Evolutionary conservation across 139 green algal species (phyloP).

Genomic region (Volvox reticuliferus): DNA sequence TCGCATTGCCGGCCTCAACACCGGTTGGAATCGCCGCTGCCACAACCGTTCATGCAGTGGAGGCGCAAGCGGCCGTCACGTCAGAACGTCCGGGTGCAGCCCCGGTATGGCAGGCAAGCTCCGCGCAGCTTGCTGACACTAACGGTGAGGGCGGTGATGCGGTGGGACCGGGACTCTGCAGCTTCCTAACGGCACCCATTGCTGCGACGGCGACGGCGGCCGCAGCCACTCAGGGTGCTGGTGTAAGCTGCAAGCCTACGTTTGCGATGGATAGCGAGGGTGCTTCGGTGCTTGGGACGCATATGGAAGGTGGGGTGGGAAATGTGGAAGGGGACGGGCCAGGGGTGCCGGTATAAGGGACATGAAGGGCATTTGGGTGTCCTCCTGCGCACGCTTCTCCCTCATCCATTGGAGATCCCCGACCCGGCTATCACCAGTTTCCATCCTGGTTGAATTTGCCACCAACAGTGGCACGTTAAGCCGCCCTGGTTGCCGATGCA

Average conservation of each 20-base stretch:
- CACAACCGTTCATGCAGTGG: no score
- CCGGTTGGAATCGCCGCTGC: no score
- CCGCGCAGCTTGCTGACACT: no score
- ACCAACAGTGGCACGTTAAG: neutral
- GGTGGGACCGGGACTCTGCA: neutral
- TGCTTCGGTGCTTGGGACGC: neutral
- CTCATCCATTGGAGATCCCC: no score
- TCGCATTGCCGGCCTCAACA: no score
- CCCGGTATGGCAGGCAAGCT: no score
- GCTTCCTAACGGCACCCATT: neutral
- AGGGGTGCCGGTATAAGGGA: no score
- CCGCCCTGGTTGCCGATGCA: neutral
- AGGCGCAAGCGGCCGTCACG: no score
- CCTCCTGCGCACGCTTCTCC: neutral
- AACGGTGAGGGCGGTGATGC: no score
- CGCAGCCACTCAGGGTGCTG: neutral
- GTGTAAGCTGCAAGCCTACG: no score
- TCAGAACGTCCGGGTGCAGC: no score
- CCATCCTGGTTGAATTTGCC: neutral
- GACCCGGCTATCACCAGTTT: neutral
- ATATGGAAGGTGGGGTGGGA: neutral
- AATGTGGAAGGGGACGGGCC: neutral
- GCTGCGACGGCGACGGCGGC: neutral
- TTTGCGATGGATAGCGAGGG: neutral
- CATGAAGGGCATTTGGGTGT: neutral